Evolutionary conservation across 345 rosid species (phyloP).

Genomic region (Aegle marmelos): DNA sequence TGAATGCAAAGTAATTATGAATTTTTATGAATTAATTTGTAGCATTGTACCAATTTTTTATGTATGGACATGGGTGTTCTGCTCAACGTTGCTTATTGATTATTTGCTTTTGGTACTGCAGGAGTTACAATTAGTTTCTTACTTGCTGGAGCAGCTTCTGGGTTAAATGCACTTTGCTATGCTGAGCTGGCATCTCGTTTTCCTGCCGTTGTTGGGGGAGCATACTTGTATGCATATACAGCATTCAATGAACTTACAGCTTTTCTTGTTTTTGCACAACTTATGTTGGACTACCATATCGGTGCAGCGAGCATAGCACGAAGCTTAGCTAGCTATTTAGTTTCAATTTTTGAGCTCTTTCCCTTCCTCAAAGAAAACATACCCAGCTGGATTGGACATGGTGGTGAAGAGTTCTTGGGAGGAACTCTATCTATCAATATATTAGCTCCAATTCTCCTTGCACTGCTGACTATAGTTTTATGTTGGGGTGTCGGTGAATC

Average conservation of each 20-base stretch:
- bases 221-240: conserved; percentile 73
- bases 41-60: no score
- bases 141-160: conserved; percentile 86
- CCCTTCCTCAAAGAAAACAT: conserved; percentile 56
- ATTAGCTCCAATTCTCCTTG: conserved; percentile 71
- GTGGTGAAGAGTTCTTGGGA: conserved; percentile 72
- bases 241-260: conserved; percentile 94
- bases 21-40: no score
- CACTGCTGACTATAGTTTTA: conserved; percentile 64
- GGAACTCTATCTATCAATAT: conserved; percentile 78
- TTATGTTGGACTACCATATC: conserved; percentile 93
- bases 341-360: conserved; percentile 66
- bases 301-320: conserved; percentile 98
- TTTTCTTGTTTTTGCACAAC: conserved; percentile 85
- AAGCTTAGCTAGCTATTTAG: conserved; percentile 81
- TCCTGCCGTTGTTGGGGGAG: conserved; percentile 98
- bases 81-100: not conserved
- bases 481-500: conserved; percentile 86
- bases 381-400: conserved; percentile 87
- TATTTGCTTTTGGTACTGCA: conserved; percentile 25
- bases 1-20: not conserved
- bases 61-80: not conserved
- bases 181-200: conserved; percentile 87
- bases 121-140: conserved; percentile 87
- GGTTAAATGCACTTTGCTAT: conserved; percentile 89